Evolutionary conservation across 2,329 filamentous ascomycete species (phyloP), one percentile per base, ranked within the genome.

Genomic region (Botrytis cinerea): DNA sequence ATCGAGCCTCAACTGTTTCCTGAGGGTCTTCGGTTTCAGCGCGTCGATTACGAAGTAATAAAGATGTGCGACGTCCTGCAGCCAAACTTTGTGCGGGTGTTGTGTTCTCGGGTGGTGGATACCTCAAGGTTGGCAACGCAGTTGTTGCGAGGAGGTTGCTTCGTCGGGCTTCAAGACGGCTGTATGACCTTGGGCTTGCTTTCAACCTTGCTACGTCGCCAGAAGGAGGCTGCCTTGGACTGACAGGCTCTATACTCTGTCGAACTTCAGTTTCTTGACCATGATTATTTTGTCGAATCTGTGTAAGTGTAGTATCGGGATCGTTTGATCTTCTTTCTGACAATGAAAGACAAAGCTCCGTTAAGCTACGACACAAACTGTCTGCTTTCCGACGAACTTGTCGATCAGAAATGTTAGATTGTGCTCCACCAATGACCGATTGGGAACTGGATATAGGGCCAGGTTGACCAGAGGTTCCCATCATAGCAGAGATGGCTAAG

Each of bases 331-430:
- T 61, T 59, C 89, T 88, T 75, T 93, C 92, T 45, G 91, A 90
- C 71, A 99, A 84, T 0, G 94, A 93, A 73, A 99, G 88, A 80
- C 94, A 97, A 10, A 99, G 86, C 82, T 99, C 96, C 0, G 95
- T 98, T 76, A 99, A 84, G 79, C 93, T 96, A 71, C 95, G 92
- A 81, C 96, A 98, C 80, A 99, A 90, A 80, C 92, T 94, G 80
- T 99, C 95, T 43, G 94, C 93, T 82, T 97, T 98, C 75, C 95
- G 90, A 67, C 94, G 90, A 25, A 97, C 86, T 80, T 97, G 93
- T 69, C 96, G 90, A 81, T 99, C 95, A 1, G 93, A 91, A 18
- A 90, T 83, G 20, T 84, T 82, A 38, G 74, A 70, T 35, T 74
- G 80, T 78, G 64, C 79, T 75, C 69, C 83, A 51, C 71, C 83